Percentiles rank a stretch among this genome's conserved stretches.
These are phyloP conservation scores for Saccharomycopsis javanensis DNA, from an alignment of 805 yeast genomes.

Conservation along the genomic window DNA sequence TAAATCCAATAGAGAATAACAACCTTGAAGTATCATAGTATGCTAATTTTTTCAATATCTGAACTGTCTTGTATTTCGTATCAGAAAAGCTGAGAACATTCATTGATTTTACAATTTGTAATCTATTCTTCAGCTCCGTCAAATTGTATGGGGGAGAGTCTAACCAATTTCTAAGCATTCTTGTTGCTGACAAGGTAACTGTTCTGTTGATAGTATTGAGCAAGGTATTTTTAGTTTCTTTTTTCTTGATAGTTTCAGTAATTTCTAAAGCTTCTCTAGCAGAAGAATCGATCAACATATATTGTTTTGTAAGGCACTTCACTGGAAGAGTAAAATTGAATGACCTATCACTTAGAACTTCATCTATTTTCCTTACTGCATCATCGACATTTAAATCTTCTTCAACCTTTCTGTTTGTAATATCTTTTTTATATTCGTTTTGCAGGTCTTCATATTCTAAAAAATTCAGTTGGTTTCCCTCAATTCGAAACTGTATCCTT, in stretches of 20 bases:
- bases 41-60: slow-evolving; percentile 1
- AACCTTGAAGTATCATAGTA: slow-evolving; percentile 52
- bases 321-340: slow-evolving; percentile 61
- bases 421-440: too few species aligned
- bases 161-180: slow-evolving; percentile 75
- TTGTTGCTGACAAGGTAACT: slow-evolving; percentile 69
- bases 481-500: slow-evolving; percentile 14
- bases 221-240: slow-evolving; percentile 57
- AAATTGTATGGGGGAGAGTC: slow-evolving; percentile 64
- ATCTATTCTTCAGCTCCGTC: slow-evolving; percentile 47
- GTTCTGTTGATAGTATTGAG: slow-evolving; percentile 65
- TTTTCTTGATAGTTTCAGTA: slow-evolving; percentile 46
- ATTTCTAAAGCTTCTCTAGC: slow-evolving; percentile 72
- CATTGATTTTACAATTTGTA: slow-evolving; percentile 39
- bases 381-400: slow-evolving; percentile 53
- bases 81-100: slow-evolving; percentile 22
- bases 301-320: slow-evolving; percentile 39
- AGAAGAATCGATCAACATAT: slow-evolving; percentile 72
- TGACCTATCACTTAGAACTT: neutral
- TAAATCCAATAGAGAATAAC: slow-evolving; percentile 31
- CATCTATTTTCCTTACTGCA: neutral
- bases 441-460: too few species aligned
- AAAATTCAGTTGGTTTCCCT: slow-evolving; percentile 16
- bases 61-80: slow-evolving; percentile 17
- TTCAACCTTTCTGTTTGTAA: neutral